Conservation (phyloP, 73 alveolate genomes). For the Uronychia setigera region DNA sequence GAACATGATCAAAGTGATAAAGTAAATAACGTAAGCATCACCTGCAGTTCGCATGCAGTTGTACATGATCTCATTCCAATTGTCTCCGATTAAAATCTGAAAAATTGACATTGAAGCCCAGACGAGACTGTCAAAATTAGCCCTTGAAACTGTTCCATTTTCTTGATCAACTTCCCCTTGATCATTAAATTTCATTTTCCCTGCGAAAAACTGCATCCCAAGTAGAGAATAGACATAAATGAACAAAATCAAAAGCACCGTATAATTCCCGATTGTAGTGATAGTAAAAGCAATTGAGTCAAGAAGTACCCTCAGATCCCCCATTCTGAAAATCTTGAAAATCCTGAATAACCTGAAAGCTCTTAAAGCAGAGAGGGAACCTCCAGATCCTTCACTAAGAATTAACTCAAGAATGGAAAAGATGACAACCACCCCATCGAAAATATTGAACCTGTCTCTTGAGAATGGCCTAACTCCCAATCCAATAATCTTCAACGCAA, state of each 20-base stretch:
- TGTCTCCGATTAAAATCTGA: slow-evolving; percentile 43
- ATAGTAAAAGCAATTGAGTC: slow-evolving; percentile 20
- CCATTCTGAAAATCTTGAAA: slow-evolving; percentile 21
- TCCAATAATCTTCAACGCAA: slow-evolving; percentile 25
- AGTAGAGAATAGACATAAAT: slow-evolving; percentile 17
- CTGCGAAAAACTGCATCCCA: slow-evolving; percentile 36
- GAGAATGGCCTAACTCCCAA: slow-evolving; percentile 8
- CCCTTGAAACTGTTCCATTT: slow-evolving; percentile 32
- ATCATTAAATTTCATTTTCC: slow-evolving; percentile 5
- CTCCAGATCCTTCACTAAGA: background rate
- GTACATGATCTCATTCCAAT: slow-evolving; percentile 61
- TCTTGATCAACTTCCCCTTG: background rate
- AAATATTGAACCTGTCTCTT: slow-evolving; percentile 25
- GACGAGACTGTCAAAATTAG: slow-evolving; percentile 34
- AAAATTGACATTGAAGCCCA: slow-evolving; percentile 49
- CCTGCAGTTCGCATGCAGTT: slow-evolving; percentile 35
- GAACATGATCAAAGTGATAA: slow-evolving; percentile 13
- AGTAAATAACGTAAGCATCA: slow-evolving; percentile 7
- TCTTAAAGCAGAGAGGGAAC: background rate
- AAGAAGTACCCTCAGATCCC: slow-evolving; percentile 16
- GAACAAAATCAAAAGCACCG: slow-evolving; percentile 1
- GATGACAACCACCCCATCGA: slow-evolving; percentile 21
- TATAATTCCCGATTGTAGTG: slow-evolving; percentile 13
- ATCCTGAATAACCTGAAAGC: slow-evolving; percentile 59
- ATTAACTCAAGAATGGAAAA: slow-evolving; percentile 18